Base-by-base conservation (phyloP, 345 rosid species). In the Salix dunnii region DNA sequence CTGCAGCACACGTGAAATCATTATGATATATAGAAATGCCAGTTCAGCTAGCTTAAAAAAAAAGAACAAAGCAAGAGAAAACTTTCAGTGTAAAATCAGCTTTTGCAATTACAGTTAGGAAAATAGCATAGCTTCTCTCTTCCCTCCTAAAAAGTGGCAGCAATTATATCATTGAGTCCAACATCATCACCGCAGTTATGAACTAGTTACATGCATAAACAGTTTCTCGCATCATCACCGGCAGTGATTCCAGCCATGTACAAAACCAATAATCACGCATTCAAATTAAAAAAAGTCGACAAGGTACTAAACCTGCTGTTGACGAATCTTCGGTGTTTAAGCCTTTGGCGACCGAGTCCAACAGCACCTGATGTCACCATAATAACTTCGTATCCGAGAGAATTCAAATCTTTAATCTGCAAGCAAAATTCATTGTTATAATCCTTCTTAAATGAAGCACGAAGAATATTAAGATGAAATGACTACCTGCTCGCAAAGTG, bases 311-410 rank as follows among this genome's bases (percentile, higher is more conserved):
- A 96, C 99, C 99, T 96, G 98, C 98, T 94, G 78, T 94, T 94
- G 35, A 91, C 89, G 78, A 94, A 85, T 79, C 78, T 91, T 73
- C 99, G 84, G 80, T 96, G 92, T 77, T 86, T 86, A 79, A 96
- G 98, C 86, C 98, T 92, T 83, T 96, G 99, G 67, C 99, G 91
- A 79, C 99, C 99, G 5, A 93, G 89, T 66, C 98, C 97, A 55
- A 96, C 98, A 75, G 99, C 98, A 78, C 98, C 99, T 3, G 99
- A 96, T 31, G 97, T 73, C 78, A 96, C 99, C 90, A 96, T 70
- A 28, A 96, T 87, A 83, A 96, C 89, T 87, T 94, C 98, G 76
- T 71, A 96, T 49, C 92, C 94, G 78, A 86, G 93, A 70, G 87
- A 85, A 82, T 87, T 96, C 85, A 96, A 78, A 73, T 94, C 98